Base-by-base conservation (phyloP, 208 protist species). In the Leishmania gerbilli region DNA sequence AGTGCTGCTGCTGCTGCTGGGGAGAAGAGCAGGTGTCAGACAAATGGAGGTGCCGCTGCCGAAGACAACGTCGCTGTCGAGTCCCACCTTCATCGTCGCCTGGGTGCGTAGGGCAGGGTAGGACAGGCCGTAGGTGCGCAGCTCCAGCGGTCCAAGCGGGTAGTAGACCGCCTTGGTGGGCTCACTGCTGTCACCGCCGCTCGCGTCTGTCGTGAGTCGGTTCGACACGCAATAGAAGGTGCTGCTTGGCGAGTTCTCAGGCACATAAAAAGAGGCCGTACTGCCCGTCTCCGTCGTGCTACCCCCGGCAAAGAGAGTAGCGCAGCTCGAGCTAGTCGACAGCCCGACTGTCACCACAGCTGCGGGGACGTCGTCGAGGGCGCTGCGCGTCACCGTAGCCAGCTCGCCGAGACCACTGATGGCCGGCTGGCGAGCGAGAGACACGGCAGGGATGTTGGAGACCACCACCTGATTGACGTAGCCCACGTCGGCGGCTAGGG, bases 141-240 rank as follows among this genome's bases (percentile, higher is more conserved):
- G 80, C 19, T 34, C 77, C 37, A 95, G 72, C 4, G 56, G 71
- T 45, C 80, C 80, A 19, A 91, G 31, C 7, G 76, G 42, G 83
- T 95, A 95, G 64, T 74, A 83, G 40, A 79, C 80, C 2, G 81
- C 67, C 51, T 21, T 77, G 47, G 81, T 85, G 21, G 49, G 60
- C 82, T 83, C 27, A 47, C 62, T 75, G 76, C 84, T 83, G 40
- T 74, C 37, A 31, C 60, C 71, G 72, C 77, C 42, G 49, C 84
- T 74, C 51, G 15, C 5, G 51, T 71, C 69, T 17, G 76, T 81
- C 21, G 79, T 82, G 47, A 87, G 51, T 21, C 88, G 88, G 40
- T 91, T 93, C 15, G 91, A 93, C 11, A 95, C 80, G 71, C 91
- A 95, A 21, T 86, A 79, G 79, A 79, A 89, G 21, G 89, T 78